Base-by-base conservation (phyloP, 2,329 filamentous ascomycete genomes). In the Trichoderma asperellum region DNA sequence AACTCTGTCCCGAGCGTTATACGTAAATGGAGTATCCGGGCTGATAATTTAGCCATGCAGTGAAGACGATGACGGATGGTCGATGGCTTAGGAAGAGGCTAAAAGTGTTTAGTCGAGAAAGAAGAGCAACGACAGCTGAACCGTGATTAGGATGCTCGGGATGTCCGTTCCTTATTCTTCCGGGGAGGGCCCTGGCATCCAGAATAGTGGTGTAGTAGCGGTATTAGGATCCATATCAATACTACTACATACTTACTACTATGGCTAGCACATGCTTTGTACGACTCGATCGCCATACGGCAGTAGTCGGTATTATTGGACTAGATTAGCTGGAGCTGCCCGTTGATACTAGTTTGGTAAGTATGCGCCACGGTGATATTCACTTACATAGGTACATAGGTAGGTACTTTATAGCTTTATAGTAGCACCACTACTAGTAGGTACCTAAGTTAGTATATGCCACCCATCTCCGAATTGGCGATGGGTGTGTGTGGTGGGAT, bases 91-190 rank as follows among this genome's bases (percentile, higher is more conserved):
- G 47, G n/a, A 49, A 49, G 47, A 47, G 58, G 58, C 58, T 60
- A 40, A 60, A 40, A 60, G 58, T 40, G n/a, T 18, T 47, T 47
- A 16, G 58, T 32, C 16, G 6, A 21, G 29, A 43, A 29, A 32
- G 37, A 60, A 10, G 43, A 16, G 52, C 1, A 55, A 27, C 24
- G 52, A 55, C 52, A 24, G 27, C 18, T 18, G 14, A 55, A 55
- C 24, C 11, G 47, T 60, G 37, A 32, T 21, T 57, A 47, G 37
- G 6, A 24, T 43, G 24, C 16, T 29, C 29, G 59, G 59, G n/a
- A 34, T 62, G 47, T 37, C 60, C 60, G 60, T 37, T 62, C 60
- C 43, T 62, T 29, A 52, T 62, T 62, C 60, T 53, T 21, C 60
- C 60, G 60, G 60, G 21, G 1, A 32, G 37, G 35, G 12, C 4